Conservation (phyloP, 768 basidiomycete genomes). For the Mycena maculata region DNA sequence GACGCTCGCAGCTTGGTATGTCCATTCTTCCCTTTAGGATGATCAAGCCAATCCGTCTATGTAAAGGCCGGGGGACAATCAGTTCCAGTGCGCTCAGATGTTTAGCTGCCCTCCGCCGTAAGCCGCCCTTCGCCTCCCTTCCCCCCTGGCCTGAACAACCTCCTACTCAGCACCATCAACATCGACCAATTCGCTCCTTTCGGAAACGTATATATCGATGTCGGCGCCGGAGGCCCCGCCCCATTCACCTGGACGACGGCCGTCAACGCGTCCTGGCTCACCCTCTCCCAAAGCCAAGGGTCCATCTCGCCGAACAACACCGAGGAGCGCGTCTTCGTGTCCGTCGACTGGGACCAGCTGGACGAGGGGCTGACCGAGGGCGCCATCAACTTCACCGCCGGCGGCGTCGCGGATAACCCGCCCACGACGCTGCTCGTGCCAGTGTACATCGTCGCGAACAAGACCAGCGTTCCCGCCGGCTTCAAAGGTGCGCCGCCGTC, state of each 20-base stretch:
- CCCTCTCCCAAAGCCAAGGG: constrained; percentile 58
- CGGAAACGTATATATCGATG: constrained; percentile 66
- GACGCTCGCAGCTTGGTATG: constrained; percentile 68
- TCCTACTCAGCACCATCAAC: constrained; percentile 59
- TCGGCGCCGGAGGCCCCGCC: constrained; percentile 69
- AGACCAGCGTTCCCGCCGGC: constrained; percentile 50
- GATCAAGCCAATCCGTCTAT: neutral
- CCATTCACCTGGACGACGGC: constrained; percentile 67
- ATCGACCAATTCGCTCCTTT: constrained; percentile 70
- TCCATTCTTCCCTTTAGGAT: neutral
- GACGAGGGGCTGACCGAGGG: constrained; percentile 51
- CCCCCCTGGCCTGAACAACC: constrained; percentile 36
- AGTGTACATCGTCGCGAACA: constrained; percentile 51
- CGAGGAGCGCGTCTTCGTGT: constrained; percentile 65
- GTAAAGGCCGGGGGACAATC: constrained; percentile 74
- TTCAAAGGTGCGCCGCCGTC: constrained; percentile 59
- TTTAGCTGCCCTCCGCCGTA: constrained; percentile 55
- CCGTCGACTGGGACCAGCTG: constrained; percentile 70
- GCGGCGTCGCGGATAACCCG: constrained; percentile 55
- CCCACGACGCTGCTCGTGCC: constrained; percentile 44
- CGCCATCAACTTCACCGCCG: constrained; percentile 59
- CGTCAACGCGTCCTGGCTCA: constrained; percentile 65
- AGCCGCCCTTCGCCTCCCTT: neutral
- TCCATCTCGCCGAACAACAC: constrained; percentile 58
- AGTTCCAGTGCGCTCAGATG: constrained; percentile 61